These are phyloP conservation scores for Aspergillus ochraceoroseus DNA, from an alignment of 2,329 filamentous ascomycete genomes.

Conservation along the genomic window DNA sequence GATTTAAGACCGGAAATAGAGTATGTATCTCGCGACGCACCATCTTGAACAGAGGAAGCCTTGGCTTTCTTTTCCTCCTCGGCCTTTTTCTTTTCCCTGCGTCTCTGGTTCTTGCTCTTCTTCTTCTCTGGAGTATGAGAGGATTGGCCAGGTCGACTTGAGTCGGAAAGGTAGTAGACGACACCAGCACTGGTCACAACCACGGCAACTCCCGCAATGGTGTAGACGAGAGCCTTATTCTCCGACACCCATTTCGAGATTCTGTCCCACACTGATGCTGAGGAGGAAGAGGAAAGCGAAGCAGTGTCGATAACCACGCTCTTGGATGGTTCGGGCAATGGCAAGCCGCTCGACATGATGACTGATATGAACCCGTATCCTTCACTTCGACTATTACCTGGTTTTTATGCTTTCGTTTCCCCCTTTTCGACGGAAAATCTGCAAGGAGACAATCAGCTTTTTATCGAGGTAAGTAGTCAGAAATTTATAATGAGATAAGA, in stretches of 20 bases:
- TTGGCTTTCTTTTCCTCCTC: constrained; percentile 53
- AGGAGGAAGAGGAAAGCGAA: constrained; percentile 44
- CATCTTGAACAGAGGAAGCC: constrained; percentile 40
- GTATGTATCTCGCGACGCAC: constrained; percentile 30
- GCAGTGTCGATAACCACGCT: constrained; percentile 41
- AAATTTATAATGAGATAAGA: neutral
- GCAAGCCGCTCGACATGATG: constrained; percentile 41
- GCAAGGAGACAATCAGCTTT: constrained; percentile 1
- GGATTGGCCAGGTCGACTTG: constrained; percentile 41
- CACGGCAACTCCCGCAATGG: constrained; percentile 87
- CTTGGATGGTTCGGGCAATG: constrained; percentile 34
- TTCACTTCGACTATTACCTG: constrained; percentile 3
- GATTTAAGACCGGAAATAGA: too few species aligned
- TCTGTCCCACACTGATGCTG: constrained; percentile 79
- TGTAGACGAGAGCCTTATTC: constrained; percentile 93
- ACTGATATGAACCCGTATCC: constrained; percentile 17
- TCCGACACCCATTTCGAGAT: constrained; percentile 88
- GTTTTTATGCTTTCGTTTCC: constrained; percentile 10
- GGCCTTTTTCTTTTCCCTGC: constrained; percentile 61
- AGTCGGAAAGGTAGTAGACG: constrained; percentile 76
- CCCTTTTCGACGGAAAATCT: constrained; percentile 15
- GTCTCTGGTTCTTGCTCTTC: constrained; percentile 85
- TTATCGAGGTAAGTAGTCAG: neutral
- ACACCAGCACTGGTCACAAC: constrained; percentile 87
- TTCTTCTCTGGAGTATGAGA: constrained; percentile 50